Conservation (phyloP, 2,329 filamentous ascomycete species). For the Fusarium sp. region DNA sequence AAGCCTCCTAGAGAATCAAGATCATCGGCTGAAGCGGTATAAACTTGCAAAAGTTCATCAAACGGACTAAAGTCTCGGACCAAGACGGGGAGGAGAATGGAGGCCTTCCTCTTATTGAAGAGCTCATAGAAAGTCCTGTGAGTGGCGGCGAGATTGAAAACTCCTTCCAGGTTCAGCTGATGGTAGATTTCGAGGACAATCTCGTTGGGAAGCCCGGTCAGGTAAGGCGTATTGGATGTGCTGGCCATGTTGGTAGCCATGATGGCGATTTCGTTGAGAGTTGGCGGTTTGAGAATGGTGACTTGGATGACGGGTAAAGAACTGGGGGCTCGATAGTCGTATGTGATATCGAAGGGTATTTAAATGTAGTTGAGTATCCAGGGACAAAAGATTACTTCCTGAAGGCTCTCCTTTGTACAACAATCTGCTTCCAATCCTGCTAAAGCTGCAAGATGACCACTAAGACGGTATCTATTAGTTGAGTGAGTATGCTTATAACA, state of each 20-base stretch:
- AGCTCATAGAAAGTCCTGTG: slow-evolving; percentile 55
- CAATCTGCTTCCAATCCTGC: slow-evolving; percentile 7
- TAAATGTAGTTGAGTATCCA: slow-evolving; percentile 4
- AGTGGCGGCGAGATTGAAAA: slow-evolving; percentile 53
- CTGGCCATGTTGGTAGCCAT: slow-evolving; percentile 32
- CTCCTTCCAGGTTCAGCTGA: slow-evolving; percentile 55
- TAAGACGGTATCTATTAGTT: slow-evolving; percentile 8
- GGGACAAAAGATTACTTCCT: slow-evolving; percentile 1
- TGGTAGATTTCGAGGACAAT: slow-evolving; percentile 62
- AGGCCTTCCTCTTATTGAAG: slow-evolving; percentile 55
- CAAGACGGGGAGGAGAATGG: slow-evolving; percentile 58
- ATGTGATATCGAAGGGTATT: background rate
- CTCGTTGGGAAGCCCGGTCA: slow-evolving; percentile 57
- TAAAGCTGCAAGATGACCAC: slow-evolving; percentile 19
- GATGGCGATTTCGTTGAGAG: background rate
- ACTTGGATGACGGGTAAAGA: background rate
- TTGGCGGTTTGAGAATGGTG: background rate
- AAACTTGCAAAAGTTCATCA: slow-evolving; percentile 60
- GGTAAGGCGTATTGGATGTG: slow-evolving; percentile 22
- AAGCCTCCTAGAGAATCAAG: slow-evolving; percentile 46
- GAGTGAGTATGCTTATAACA: background rate
- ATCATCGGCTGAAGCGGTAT: slow-evolving; percentile 57
- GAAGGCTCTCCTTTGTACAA: slow-evolving; percentile 1
- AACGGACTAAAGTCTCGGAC: slow-evolving; percentile 57
- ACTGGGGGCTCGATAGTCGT: slow-evolving; percentile 1